Evolutionary conservation across 1,139 yeast genomes (phyloP).

Genomic region (Insectozyma bohioensis): DNA sequence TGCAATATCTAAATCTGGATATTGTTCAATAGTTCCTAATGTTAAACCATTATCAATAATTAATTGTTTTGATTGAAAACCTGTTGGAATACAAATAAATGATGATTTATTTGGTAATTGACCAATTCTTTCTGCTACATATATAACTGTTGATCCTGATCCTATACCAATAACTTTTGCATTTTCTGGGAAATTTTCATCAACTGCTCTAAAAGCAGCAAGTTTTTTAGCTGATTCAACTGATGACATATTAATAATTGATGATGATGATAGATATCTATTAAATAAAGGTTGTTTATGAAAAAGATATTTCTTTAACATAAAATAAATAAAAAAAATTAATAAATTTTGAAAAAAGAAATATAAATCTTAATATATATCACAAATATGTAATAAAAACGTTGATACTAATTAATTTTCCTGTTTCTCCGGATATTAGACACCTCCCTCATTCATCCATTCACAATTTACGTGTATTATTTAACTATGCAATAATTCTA

Average conservation of each 20-base stretch:
- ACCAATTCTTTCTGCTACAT: conserved; percentile 92
- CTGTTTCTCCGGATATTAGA: conserved; percentile 7
- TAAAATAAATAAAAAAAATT: too few relatives aligned
- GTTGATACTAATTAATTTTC: background rate
- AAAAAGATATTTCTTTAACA: background rate
- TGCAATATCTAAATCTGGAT: conserved; percentile 78
- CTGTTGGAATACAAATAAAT: conserved; percentile 88
- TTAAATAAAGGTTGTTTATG: too few relatives aligned
- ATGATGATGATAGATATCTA: background rate
- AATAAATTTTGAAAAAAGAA: too few relatives aligned
- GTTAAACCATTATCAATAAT: conserved; percentile 78
- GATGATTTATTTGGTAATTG: conserved; percentile 57
- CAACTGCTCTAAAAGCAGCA: conserved; percentile 93
- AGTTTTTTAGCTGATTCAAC: conserved; percentile 73
- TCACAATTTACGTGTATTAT: too few relatives aligned
- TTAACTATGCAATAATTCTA: too few relatives aligned
- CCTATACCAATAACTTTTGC: conserved; percentile 91
- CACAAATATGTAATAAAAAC: too few relatives aligned
- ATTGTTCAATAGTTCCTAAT: conserved; percentile 82
- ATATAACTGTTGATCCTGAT: conserved; percentile 94
- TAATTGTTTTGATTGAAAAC: conserved; percentile 89
- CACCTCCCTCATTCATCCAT: too few relatives aligned
- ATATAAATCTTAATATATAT: too few relatives aligned
- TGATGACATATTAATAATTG: conserved; percentile 9
- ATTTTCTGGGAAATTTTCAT: conserved; percentile 70